Conservation (phyloP, 345 rosid genomes). For the Ailanthus altissimus region DNA sequence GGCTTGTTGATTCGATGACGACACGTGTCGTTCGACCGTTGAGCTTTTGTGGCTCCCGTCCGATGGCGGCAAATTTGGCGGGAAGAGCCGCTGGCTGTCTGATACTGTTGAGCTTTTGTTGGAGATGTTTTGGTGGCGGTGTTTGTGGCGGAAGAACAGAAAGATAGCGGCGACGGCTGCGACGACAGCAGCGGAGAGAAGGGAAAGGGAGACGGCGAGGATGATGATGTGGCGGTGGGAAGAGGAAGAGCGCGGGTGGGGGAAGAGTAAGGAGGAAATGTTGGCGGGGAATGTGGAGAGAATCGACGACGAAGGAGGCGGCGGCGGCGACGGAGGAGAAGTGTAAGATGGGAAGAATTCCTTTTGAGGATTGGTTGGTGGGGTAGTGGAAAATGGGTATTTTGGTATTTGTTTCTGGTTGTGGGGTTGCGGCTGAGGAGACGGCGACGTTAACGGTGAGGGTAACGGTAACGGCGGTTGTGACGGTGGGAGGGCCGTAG, state of each 20-base stretch:
- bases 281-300: conserved; percentile 87
- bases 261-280: conserved; percentile 74
- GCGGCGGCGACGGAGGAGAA: conserved; percentile 47
- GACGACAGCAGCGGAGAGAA: conserved; percentile 54
- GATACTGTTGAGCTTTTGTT: conserved; percentile 43
- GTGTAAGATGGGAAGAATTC: conserved; percentile 54
- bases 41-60: conserved; percentile 37
- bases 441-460: conserved; percentile 33
- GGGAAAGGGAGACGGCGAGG: conserved; percentile 54
- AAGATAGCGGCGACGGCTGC: conserved; percentile 41
- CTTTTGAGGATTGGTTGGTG: conserved; percentile 35
- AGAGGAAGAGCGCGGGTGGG: conserved; percentile 43
- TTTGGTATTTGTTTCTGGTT: conserved; percentile 47
- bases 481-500: conserved; percentile 39
- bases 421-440: conserved; percentile 38
- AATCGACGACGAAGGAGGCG: conserved; percentile 39
- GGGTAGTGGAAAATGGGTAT: conserved; percentile 46
- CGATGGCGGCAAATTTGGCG: conserved; percentile 61
- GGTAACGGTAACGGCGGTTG: conserved; percentile 41
- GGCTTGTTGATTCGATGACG: conserved; percentile 35
- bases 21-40: conserved; percentile 38
- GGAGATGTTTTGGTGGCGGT: conserved; percentile 21
- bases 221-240: conserved; percentile 39
- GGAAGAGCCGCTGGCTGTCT: conserved; percentile 70
- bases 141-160: conserved; percentile 42